These are phyloP conservation scores for Chrysosporium queenslandicum DNA, from an alignment of 2,329 filamentous ascomycete genomes.

Conservation along the genomic window DNA sequence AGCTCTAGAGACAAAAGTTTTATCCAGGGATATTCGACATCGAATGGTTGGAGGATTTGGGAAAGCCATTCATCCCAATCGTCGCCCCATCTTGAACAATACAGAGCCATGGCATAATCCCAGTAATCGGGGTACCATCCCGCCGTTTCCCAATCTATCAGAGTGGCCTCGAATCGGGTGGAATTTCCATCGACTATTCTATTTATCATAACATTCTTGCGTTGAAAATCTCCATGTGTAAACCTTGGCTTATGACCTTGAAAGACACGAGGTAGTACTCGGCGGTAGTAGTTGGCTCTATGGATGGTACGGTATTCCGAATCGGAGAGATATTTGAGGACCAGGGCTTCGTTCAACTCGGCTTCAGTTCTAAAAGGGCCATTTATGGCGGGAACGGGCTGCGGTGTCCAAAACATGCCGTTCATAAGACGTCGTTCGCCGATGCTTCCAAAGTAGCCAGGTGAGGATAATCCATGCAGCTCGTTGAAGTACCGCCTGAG, in stretches of 20 bases:
- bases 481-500: slow-evolving; percentile 20
- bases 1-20: slow-evolving; percentile 21
- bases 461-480: slow-evolving; percentile 22
- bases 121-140: slow-evolving; percentile 35
- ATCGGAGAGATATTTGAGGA: slow-evolving; percentile 20
- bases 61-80: slow-evolving; percentile 29
- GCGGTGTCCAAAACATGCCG: slow-evolving; percentile 23
- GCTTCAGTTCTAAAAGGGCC: slow-evolving; percentile 25
- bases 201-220: slow-evolving; percentile 25
- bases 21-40: slow-evolving; percentile 27
- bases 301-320: slow-evolving; percentile 15
- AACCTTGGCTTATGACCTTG: slow-evolving; percentile 21
- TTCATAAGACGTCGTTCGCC: slow-evolving; percentile 20
- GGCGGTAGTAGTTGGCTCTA: slow-evolving; percentile 23
- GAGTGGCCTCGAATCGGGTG: slow-evolving; percentile 20
- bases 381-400: slow-evolving; percentile 21
- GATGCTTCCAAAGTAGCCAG: slow-evolving; percentile 24
- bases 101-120: slow-evolving; percentile 31
- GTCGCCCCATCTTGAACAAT: slow-evolving; percentile 27
- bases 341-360: slow-evolving; percentile 23
- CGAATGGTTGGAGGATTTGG: slow-evolving; percentile 24
- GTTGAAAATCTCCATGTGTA: slow-evolving; percentile 27
- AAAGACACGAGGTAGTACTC: slow-evolving; percentile 21
- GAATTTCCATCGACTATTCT: not conserved
- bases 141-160: slow-evolving; percentile 35